phyloP scores from a whole-genome alignment of 352 stramenopile genomes.

The Phytophthora macrochlamydospora region DNA sequence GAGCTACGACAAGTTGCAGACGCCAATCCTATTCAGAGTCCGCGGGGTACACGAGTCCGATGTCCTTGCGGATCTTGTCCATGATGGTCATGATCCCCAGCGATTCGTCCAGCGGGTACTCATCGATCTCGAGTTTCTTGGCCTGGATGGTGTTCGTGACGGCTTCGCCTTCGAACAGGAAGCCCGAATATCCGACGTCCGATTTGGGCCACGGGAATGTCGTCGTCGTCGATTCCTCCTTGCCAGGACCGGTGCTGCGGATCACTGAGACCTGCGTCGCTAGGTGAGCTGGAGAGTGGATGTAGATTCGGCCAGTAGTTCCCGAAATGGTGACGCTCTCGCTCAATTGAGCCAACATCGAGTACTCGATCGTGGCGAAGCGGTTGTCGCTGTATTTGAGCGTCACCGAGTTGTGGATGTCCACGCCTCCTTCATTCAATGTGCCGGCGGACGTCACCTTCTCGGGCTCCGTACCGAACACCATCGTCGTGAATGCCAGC shows the following conservation, averaged over 20 bases:
- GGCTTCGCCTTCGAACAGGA: conserved; percentile 81
- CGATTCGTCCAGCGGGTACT: conserved; percentile 65
- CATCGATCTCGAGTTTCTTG: conserved; percentile 41
- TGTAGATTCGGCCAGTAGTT: conserved; percentile 66
- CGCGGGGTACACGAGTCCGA: conserved; percentile 49
- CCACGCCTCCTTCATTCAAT: conserved; percentile 42
- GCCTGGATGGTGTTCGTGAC: conserved; percentile 59
- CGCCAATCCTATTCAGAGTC: conserved; percentile 12
- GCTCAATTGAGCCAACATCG: conserved; percentile 59
- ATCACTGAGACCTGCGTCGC: conserved; percentile 56
- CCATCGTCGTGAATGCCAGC: conserved; percentile 69
- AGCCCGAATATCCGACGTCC: conserved; percentile 38
- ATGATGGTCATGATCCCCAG: conserved; percentile 65
- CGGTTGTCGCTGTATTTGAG: conserved; percentile 58
- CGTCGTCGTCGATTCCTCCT: conserved; percentile 35
- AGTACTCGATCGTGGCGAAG: conserved; percentile 73
- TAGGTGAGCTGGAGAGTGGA: conserved; percentile 65
- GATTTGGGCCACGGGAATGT: conserved; percentile 51
- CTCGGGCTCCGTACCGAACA: conserved; percentile 53
- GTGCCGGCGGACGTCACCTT: conserved; percentile 39
- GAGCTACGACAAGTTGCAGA: neutral
- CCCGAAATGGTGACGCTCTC: conserved; percentile 83
- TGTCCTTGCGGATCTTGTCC: conserved; percentile 64
- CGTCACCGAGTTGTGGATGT: conserved; percentile 69
- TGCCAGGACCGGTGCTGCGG: conserved; percentile 34